Base-by-base conservation (phyloP, 257 asterid genomes). In the Marsdenia floribunda region DNA sequence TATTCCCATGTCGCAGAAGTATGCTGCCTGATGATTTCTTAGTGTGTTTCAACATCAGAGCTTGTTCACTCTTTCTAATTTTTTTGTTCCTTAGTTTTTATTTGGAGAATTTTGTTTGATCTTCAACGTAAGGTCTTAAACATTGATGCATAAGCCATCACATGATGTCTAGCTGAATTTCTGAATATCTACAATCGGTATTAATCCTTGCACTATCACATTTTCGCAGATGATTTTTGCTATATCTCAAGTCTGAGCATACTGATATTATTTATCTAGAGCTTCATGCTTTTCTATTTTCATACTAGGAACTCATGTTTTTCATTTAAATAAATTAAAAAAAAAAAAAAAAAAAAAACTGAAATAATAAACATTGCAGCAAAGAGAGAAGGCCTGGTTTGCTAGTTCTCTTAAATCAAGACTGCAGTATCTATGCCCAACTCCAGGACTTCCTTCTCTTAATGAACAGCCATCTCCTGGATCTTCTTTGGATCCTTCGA, bases 331-430 rank as follows among this genome's bases (percentile, higher is more conserved):
- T n/a, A n/a, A n/a, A n/a, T n/a, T n/a, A 42, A 42, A 42, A 42
- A 42, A 42, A 6, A 6, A 42, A 42, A 42, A 42, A 42, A 42
- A 44, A 44, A 1, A 44, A 44, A 7, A 44, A 44, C 49, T 53
- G 54, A 71, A 78, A 60, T 26, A n/a, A 8, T 70, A 29, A 50
- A 73, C 50, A 40, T 52, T 84, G 86, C 83, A 91, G 98, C 90
- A 80, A 89, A 83, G 99, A 79, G 97, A 90, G 85, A 88, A 79
- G 75, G 90, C 93, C 38, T 94, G 99, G 99, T 85, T 92, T 81
- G 93, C 87, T 35, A 81, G 90, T 76, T 94, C 99, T 68, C 78
- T 49, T 16, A 90, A 77, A 84, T 94, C 99, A 53, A 90, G 96
- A 55, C 74, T 87, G 79, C 99, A 92, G 89, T 94, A 90, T 73